Evolutionary conservation across 1,284 basidiomycete species (phyloP), one percentile per base, ranked within the genome.

Genomic region (Chondrostereum purpureum): DNA sequence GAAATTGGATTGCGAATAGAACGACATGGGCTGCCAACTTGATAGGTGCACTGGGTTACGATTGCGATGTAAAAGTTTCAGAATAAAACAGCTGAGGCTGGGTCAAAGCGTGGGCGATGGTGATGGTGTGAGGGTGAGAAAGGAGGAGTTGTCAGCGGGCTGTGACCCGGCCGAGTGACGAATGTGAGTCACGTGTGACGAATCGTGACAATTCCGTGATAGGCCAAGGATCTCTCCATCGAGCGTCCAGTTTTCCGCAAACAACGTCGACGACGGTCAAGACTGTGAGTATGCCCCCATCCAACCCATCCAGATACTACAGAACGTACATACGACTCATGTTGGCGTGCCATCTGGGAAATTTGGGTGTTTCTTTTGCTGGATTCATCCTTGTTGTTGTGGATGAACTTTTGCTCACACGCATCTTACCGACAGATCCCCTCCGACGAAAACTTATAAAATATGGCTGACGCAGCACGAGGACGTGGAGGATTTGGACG

Each of bases 401-500:
- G 55, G 68, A 69, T 50, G 43, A 42, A 42, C 14, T 42, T 43
- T 22, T 47, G 27, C 52, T 60, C 44, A 59, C 43, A 37, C 43
- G n/a, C 27, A 8, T 31, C n/a, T n/a, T 31, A 8, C 27, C n/a
- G n/a, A 31, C 27, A 31, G 27, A 8, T 8, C 27, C n/a, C 27
- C n/a, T 43, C 47, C 44, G 45, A 53, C 31, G 47, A 52, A 57
- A 53, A 51, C 55, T 45, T 54, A 11, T 16, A 40, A 40, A 58
- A 69, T 57, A 86, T 90, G 87, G 86, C 88, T 72, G 87, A 90
- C 65, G 68, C 85, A 69, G 74, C 67, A 61, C 75, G 88, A 62
- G 87, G 88, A 73, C 82, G 87, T 57, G 85, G 86, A 69, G 88
- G 88, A 68, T 88, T 89, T 56, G 82, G 89, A 64, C 90, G 93